Evolutionary conservation across 768 basidiomycete genomes (phyloP).

Genomic region (Panaeolus papilionaceus): DNA sequence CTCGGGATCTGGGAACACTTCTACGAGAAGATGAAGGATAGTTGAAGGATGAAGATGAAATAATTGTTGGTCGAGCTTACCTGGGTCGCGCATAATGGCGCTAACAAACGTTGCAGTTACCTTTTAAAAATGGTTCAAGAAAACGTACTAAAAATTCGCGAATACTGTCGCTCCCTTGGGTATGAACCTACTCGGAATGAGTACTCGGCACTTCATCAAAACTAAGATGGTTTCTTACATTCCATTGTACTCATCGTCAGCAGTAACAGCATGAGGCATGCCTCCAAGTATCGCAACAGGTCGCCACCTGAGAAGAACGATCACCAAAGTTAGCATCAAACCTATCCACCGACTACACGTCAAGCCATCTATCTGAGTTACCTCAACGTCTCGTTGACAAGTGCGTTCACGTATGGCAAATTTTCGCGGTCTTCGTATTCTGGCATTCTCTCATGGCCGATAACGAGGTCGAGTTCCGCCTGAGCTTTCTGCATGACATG

Average conservation of each 20-base stretch:
- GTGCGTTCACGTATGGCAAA: conserved; percentile 16
- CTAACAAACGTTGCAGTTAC: conserved; percentile 22
- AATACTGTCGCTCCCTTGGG: conserved; percentile 44
- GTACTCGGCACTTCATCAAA: neutral
- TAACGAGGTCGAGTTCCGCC: neutral
- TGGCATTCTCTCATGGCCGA: conserved; percentile 8
- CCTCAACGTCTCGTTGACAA: neutral
- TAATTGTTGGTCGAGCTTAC: conserved; percentile 19
- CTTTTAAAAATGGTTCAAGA: neutral
- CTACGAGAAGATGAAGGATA: conserved; percentile 15
- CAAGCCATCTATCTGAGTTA: neutral
- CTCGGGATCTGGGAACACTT: conserved; percentile 42
- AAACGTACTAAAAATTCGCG: conserved; percentile 38
- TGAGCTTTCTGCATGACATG: conserved; percentile 3
- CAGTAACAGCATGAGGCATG: conserved; percentile 43
- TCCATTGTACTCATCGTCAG: conserved; percentile 44
- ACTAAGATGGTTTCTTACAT: conserved; percentile 30
- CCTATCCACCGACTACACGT: neutral
- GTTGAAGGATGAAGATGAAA: neutral
- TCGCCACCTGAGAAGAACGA: conserved; percentile 33
- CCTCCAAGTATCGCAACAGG: conserved; percentile 42
- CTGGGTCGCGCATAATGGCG: conserved; percentile 40
- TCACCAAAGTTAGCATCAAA: neutral
- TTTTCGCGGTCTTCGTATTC: conserved; percentile 2
- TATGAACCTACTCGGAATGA: conserved; percentile 32